Percentiles rank a stretch among this genome's conserved stretches.
Evolutionary conservation across 495 filamentous ascomycete species (phyloP).

Genomic region (Melanomma pulvis-pyrius): DNA sequence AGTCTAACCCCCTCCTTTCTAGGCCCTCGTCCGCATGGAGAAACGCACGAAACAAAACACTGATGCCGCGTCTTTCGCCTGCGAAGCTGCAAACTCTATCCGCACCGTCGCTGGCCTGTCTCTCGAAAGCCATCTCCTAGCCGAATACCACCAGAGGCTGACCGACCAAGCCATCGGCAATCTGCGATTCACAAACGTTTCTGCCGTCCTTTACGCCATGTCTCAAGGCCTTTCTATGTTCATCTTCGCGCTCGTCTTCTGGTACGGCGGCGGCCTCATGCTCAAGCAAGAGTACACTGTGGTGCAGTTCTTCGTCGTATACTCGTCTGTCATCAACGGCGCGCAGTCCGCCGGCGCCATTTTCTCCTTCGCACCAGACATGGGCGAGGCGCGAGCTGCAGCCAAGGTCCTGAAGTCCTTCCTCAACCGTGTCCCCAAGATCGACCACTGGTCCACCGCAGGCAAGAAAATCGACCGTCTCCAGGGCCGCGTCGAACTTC

Average conservation of each 20-base stretch:
- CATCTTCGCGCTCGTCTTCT: slow-evolving; percentile 86
- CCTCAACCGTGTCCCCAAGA: slow-evolving; percentile 76
- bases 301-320: slow-evolving; percentile 86
- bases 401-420: slow-evolving; percentile 73
- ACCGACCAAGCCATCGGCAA: slow-evolving; percentile 59
- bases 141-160: slow-evolving; percentile 70
- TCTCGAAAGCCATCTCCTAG: slow-evolving; percentile 76
- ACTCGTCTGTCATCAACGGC: slow-evolving; percentile 77
- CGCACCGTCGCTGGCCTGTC: slow-evolving; percentile 91
- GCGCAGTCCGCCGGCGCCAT: slow-evolving; percentile 84
- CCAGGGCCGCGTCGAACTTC: slow-evolving; percentile 34
- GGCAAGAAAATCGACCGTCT: slow-evolving; percentile 30
- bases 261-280: slow-evolving; percentile 86
- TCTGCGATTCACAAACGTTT: slow-evolving; percentile 65
- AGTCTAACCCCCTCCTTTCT: neutral
- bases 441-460: slow-evolving; percentile 74
- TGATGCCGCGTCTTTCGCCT: slow-evolving; percentile 80
- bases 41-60: slow-evolving; percentile 70
- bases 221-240: slow-evolving; percentile 82
- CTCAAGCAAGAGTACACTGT: slow-evolving; percentile 68
- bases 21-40: slow-evolving; percentile 75
- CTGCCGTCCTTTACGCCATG: slow-evolving; percentile 73
- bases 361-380: slow-evolving; percentile 82
- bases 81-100: slow-evolving; percentile 88
- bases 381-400: slow-evolving; percentile 85